Conservation (phyloP, 2,329 filamentous ascomycete genomes). For the Nannizziopsis arthrosporioides region DNA sequence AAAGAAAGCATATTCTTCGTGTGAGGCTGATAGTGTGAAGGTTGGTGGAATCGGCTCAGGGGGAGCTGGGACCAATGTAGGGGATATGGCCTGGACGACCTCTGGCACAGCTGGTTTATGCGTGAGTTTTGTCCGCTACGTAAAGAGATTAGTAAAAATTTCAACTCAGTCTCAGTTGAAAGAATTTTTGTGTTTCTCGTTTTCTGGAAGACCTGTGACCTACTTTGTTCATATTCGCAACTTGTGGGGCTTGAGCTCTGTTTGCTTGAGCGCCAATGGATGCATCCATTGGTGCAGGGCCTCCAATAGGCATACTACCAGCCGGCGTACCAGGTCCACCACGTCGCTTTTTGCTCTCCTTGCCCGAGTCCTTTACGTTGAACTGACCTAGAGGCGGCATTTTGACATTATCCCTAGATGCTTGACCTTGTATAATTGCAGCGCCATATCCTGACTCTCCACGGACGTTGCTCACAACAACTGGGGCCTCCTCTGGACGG, state of each 20-base stretch:
- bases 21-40: slow-evolving; percentile 58
- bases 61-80: slow-evolving; percentile 75
- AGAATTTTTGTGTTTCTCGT: no score
- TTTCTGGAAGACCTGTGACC: no score
- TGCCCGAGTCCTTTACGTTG: slow-evolving; percentile 68
- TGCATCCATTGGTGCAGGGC: slow-evolving; percentile 24
- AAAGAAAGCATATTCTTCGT: slow-evolving; percentile 86
- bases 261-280: slow-evolving; percentile 25
- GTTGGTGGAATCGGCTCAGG: slow-evolving; percentile 77
- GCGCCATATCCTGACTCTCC: slow-evolving; percentile 39
- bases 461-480: slow-evolving; percentile 48
- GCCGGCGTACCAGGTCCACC: slow-evolving; percentile 40
- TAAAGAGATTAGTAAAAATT: slow-evolving; percentile 20
- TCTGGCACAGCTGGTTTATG: slow-evolving; percentile 52
- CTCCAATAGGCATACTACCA: slow-evolving; percentile 27
- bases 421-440: slow-evolving; percentile 38
- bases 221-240: slow-evolving; percentile 42
- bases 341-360: slow-evolving; percentile 82
- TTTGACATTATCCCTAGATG: slow-evolving; percentile 46
- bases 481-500: slow-evolving; percentile 58
- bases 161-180: no score
- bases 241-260: slow-evolving; percentile 28
- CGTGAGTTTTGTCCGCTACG: slow-evolving; percentile 61
- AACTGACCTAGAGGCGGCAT: slow-evolving; percentile 95
- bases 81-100: slow-evolving; percentile 53